Percentiles rank a stretch among this genome's conserved stretches.
These are phyloP conservation scores for Leishmania martiniquensis DNA, from an alignment of 208 protist species.

Conservation along the genomic window DNA sequence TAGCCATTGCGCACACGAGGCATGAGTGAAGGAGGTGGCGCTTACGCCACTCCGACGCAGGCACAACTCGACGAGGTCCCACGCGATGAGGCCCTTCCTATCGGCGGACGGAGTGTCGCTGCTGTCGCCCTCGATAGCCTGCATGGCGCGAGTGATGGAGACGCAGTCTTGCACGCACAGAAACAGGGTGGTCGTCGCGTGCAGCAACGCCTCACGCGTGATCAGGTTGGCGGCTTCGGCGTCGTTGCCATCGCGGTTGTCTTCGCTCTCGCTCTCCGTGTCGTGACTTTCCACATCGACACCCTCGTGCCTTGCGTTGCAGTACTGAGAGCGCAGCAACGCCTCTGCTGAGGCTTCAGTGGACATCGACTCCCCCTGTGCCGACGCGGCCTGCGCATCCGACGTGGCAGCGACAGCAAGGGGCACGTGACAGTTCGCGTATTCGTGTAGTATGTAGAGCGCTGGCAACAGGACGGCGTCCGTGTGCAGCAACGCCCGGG, in stretches of 20 bases:
- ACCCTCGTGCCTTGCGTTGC: neutral
- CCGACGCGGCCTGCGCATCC: neutral
- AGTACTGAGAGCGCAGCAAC: neutral
- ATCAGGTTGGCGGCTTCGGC: constrained; percentile 21
- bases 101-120: neutral
- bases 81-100: constrained; percentile 17
- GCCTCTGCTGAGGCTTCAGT: neutral
- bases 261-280: constrained; percentile 5
- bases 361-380: neutral
- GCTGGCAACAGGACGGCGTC: constrained; percentile 68
- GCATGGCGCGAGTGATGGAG: constrained; percentile 35
- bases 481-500: constrained; percentile 76
- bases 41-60: constrained; percentile 27
- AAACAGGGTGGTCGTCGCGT: constrained; percentile 71
- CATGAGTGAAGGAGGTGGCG: constrained; percentile 31
- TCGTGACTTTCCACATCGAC: neutral
- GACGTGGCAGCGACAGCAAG: neutral
- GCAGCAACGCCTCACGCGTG: constrained; percentile 41
- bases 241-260: constrained; percentile 11
- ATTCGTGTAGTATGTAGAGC: constrained; percentile 49
- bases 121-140: constrained; percentile 10
- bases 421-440: constrained; percentile 19
- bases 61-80: constrained; percentile 48
- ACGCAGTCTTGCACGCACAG: constrained; percentile 55
- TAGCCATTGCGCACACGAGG: constrained; percentile 37